These are phyloP conservation scores for Sporothrix globosa DNA, from an alignment of 2,329 filamentous ascomycete genomes.

Conservation along the genomic window DNA sequence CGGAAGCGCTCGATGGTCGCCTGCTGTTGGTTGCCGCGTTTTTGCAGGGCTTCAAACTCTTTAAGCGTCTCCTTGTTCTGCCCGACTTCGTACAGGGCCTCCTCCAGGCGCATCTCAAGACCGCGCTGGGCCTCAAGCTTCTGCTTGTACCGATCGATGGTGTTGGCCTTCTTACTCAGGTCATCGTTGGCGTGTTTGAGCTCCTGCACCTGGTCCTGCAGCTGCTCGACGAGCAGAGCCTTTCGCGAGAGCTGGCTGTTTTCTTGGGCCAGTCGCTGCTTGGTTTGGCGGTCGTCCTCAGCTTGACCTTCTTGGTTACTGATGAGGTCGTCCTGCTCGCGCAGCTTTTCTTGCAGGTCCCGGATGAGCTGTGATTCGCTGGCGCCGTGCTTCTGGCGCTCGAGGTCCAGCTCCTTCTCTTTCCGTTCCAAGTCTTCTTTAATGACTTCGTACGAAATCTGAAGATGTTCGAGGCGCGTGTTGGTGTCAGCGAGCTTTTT, in stretches of 20 bases:
- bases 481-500: slow-evolving; percentile 63
- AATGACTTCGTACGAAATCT: slow-evolving; percentile 66
- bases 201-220: slow-evolving; percentile 63
- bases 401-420: slow-evolving; percentile 57
- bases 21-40: slow-evolving; percentile 39
- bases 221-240: slow-evolving; percentile 54
- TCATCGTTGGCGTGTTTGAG: slow-evolving; percentile 62
- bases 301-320: slow-evolving; percentile 69
- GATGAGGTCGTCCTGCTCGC: slow-evolving; percentile 72
- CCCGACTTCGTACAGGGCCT: slow-evolving; percentile 58
- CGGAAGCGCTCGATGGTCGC: slow-evolving; percentile 40
- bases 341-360: slow-evolving; percentile 60
- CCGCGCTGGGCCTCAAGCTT: slow-evolving; percentile 62
- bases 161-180: slow-evolving; percentile 65
- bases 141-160: slow-evolving; percentile 63
- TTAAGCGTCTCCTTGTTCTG: slow-evolving; percentile 55
- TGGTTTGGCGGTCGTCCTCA: slow-evolving; percentile 55
- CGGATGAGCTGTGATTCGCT: slow-evolving; percentile 57
- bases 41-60: slow-evolving; percentile 44
- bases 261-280: slow-evolving; percentile 53
- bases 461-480: slow-evolving; percentile 62
- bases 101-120: slow-evolving; percentile 59
- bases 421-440: slow-evolving; percentile 64
- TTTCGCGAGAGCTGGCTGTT: slow-evolving; percentile 52
- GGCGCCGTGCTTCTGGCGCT: slow-evolving; percentile 58